A percentile compares a stretch with the other conserved stretches of the same genome.
Evolutionary conservation across 2,329 filamentous ascomycete genomes (phyloP).

Genomic region (Arthrobotrys pseudoclavata): DNA sequence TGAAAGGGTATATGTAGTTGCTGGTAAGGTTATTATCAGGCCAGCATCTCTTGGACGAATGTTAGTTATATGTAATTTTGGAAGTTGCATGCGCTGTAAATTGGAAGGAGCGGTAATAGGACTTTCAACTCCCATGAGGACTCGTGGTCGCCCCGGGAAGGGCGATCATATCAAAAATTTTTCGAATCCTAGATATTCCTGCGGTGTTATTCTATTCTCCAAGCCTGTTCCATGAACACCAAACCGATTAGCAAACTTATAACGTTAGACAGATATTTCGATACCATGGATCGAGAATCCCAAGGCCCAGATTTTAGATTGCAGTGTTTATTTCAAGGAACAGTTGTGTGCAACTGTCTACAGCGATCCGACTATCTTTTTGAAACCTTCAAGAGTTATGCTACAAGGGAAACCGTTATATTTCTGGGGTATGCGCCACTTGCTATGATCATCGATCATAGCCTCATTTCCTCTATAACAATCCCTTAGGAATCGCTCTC

Average conservation of each 20-base stretch:
- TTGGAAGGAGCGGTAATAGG: neutral
- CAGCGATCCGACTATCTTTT: neutral
- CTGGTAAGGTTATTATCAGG: conserved; percentile 15
- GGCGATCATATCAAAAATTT: neutral
- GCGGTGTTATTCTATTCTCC: neutral
- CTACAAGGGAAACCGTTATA: neutral
- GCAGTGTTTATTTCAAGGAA: neutral
- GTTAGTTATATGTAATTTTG: conserved; percentile 22
- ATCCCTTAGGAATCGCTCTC: conserved; percentile 34
- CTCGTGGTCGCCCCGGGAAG: neutral
- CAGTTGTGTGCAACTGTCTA: neutral
- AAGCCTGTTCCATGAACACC: conserved; percentile 3
- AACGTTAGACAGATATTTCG: conserved; percentile 20
- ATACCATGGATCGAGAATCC: conserved; percentile 38
- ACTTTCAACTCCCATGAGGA: neutral
- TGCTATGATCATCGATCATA: neutral
- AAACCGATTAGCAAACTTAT: neutral
- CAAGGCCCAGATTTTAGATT: neutral
- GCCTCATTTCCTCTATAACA: neutral
- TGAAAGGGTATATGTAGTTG: neutral
- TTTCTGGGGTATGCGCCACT: conserved; percentile 21
- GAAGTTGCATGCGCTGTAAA: conserved; percentile 8
- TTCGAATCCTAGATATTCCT: neutral
- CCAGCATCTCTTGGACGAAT: neutral
- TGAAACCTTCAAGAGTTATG: neutral